Percentiles rank a stretch among this genome's conserved stretches.
Conservation (phyloP, 306 rosid genomes). For the Prunus kanzakura region DNA sequence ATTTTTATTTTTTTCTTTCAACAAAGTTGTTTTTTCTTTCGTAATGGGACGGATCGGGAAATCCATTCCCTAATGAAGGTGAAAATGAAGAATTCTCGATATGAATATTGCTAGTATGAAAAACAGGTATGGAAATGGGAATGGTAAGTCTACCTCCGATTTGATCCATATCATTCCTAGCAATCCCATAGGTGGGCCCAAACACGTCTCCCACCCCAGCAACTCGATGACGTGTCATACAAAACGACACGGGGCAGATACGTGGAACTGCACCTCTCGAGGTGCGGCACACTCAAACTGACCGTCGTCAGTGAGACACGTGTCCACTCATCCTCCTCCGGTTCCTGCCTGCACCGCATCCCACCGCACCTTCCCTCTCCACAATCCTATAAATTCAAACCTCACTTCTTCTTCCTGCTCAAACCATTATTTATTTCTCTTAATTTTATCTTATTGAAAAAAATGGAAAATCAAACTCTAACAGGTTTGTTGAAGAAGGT, state of each 20-base stretch:
- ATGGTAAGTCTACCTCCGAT: too few species aligned
- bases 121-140: too few species aligned
- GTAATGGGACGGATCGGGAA: accelerated
- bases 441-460: background rate
- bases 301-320: background rate
- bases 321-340: background rate
- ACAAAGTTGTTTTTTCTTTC: too few species aligned
- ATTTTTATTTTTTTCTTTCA: too few species aligned
- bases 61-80: accelerated
- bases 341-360: background rate
- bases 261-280: conserved; percentile 6
- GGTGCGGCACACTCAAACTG: conserved; percentile 7
- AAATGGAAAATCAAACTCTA: conserved; percentile 52
- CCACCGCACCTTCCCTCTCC: background rate
- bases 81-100: too few species aligned
- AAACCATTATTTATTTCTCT: background rate
- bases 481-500: conserved; percentile 49
- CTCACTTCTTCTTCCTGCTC: background rate
- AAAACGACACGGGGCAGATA: background rate
- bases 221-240: background rate
- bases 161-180: background rate
- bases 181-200: background rate
- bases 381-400: background rate
- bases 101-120: too few species aligned
- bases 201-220: background rate